Evolutionary conservation across 805 yeast species (phyloP), one percentile per base, ranked within the genome.

Genomic region (Torulaspora indica): DNA sequence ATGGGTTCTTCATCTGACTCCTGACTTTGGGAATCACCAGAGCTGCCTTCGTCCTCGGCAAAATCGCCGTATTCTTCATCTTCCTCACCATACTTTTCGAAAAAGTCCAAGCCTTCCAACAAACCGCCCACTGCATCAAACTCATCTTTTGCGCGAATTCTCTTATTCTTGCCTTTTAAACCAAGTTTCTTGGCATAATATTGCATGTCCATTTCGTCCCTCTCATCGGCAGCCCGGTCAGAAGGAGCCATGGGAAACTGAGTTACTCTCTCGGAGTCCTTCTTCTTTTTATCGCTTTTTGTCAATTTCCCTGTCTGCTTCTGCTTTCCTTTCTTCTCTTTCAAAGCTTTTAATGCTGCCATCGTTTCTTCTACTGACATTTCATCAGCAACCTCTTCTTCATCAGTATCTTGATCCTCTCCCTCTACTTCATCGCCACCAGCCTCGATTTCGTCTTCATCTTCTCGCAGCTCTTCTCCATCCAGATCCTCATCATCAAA

Each of bases 161-260:
- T 65, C 37, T 82, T 68, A 12, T 70, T 71, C 43, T 72, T 74
- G 0, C 79, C 77, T 51, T 79, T 79, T 53, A 85, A 61, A 1
- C 95, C 95, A 8, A 90, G 70, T 56, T 85, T 82, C 50, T 82
- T 83, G 3, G 96, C 90, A 61, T 88, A 90, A 58, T 82, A 87
- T 34, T 75, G 78, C 66, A 85, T 81, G 42, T 90, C 95, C 45
- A 78, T 81, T 47, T 86, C 95, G 53, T 85, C 95, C 49, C 75
- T 72, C 38, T 68, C 66, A 53, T 76, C 57, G 27, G 74, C 64
- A 5, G 75, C 77, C 29, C 70, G 69, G 29, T 79, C 81, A 3
- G 72, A 71, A 1, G 76, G 69, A 5, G 71, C 64, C 51, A 55
- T 50, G 38, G 55, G 60, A 47, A 48, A 63, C 31, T 47, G 45